Evolutionary conservation across 83 land plant genomes (phyloP).

Genomic region (Picea mariana): DNA sequence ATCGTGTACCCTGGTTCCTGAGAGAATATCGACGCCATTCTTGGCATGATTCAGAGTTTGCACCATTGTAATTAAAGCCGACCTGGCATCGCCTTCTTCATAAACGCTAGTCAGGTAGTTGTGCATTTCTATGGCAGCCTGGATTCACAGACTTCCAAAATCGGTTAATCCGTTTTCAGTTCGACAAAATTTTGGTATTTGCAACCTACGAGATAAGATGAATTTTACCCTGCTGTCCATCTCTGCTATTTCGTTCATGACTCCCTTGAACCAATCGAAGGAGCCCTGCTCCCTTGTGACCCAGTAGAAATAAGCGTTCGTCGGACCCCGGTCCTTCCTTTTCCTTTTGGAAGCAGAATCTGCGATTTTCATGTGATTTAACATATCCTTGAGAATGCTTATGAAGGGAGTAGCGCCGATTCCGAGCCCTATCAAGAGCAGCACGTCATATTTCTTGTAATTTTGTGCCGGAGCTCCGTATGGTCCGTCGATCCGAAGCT

Average conservation of each 20-base stretch:
- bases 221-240: constrained; percentile 24
- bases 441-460: constrained; percentile 56
- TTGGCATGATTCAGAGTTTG: constrained; percentile 81
- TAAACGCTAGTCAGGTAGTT: constrained; percentile 86
- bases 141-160: neutral
- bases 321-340: neutral
- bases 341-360: neutral
- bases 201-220: too few species aligned
- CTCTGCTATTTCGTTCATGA: constrained; percentile 33
- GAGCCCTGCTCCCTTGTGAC: constrained; percentile 39
- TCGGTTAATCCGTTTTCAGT: too few species aligned
- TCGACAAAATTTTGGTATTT: too few species aligned
- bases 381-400: constrained; percentile 51
- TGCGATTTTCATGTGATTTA: constrained; percentile 33
- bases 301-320: constrained; percentile 36
- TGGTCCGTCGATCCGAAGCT: constrained; percentile 47
- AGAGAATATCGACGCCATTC: constrained; percentile 80
- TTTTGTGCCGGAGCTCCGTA: constrained; percentile 74
- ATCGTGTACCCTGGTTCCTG: constrained; percentile 64
- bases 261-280: constrained; percentile 39
- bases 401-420: constrained; percentile 75
- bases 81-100: constrained; percentile 89
- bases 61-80: constrained; percentile 79
- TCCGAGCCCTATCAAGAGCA: constrained; percentile 58
- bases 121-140: constrained; percentile 85